Evolutionary conservation across 2,329 filamentous ascomycete species (phyloP), one percentile per base, ranked within the genome.

Genomic region (Bipolaris zeicola): DNA sequence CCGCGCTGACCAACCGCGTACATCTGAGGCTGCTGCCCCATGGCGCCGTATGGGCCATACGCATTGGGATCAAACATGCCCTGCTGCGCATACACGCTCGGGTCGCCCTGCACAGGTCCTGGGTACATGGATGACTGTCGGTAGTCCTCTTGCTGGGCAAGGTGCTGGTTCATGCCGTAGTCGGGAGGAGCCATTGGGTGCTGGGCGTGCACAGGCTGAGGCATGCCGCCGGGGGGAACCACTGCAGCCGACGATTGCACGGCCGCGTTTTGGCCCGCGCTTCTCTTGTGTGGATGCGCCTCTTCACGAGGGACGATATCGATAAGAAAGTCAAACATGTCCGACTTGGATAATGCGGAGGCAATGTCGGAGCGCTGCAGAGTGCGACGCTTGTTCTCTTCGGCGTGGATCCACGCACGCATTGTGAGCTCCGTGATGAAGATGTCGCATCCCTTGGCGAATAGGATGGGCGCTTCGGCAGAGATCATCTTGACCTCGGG

Each of bases 401-500:
- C 95, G 14, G 95, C 95, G 70, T 99, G 95, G 63, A 99, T 99
- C 95, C 95, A 99, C 44, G 95, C 95, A 63, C 95, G 91, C 95
- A 99, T 99, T 6, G 95, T 99, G 59, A 99, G 83, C 78, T 99
- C 95, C 1, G 93, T 97, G 73, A 99, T 99, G 80, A 99, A 99
- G 73, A 98, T 97, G 74, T 99, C 95, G 78, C 95, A 98, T 36
- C 94, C 95, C 78, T 99, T 99, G 49, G 95, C 95, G 71, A 99
- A 99, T 13, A 99, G 83, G 67, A 99, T 99, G 1, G 95, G 95
- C 1, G 95, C 95, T 79, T 99, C 95, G 7, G 95, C 95, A 3
- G 93, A 98, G 62, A 99, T 99, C 95, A 99, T 99, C 82, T 99
- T 99, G 45, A 99, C 95, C 71, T 99, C 95, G 0, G 95, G 95